Base-by-base conservation (phyloP, 768 basidiomycete genomes). In the Mycena belliarum region DNA sequence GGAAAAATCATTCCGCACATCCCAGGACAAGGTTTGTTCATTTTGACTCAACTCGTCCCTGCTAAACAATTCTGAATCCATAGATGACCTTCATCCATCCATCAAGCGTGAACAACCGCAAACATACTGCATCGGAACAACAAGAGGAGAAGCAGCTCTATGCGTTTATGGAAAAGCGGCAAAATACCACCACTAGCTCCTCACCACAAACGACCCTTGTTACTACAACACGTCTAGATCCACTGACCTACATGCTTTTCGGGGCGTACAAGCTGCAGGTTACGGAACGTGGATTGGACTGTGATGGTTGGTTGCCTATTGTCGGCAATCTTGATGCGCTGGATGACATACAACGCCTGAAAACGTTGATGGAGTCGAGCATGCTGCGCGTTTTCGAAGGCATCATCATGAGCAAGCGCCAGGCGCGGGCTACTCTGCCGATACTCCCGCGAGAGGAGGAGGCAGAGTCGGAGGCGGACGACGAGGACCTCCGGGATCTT, bases 381-480 rank as follows among this genome's bases (percentile, higher is more conserved):
- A 87, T 97, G 85, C 75, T 94, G 46, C 85, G 95, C 40, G 91
- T 97, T 7, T 98, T 92, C 64, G 90, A 96, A 65, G 93, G 94
- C 21, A 87, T 96, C 52, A 78, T 76, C 50, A 78, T 79, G 72
- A 73, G 74, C 40, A 72, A 74, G 46, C 73, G 72, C 50, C 71
- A 72, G 40, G 69, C 67, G 47, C 61, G 69, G 55, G 69, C 67
- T n/a, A 64, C 68, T n/a, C 56, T 75, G 20, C 68, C 70, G 6
- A 64, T 75, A 8, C 66, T 78, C 29, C 72, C 77, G 47, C 75
- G 79, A 29, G 77, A 81, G 55, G 79, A 81, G 52, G 75, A 77
- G 65, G 80, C 80, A 41, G 90, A 89, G 68, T 76, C 77, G 4
- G 84, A 81, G 6, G 82, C 83, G 49, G 83, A 82, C 25, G 78